Base-by-base conservation (phyloP, 768 basidiomycete species). In the Lentinula detonsa region DNA sequence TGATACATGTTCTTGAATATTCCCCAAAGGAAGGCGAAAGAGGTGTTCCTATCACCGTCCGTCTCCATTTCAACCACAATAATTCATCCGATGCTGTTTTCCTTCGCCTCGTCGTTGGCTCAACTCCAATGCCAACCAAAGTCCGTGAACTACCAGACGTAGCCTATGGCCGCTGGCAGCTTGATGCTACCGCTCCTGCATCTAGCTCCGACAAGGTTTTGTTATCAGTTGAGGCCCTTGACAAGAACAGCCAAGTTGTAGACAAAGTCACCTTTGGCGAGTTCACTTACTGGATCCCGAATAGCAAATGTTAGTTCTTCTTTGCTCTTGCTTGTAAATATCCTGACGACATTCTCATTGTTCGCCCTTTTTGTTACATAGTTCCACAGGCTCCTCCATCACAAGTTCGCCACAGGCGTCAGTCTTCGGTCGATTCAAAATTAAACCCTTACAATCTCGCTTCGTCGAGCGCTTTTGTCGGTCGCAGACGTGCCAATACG, bases 21-120 rank as follows among this genome's bases (percentile, higher is more conserved):
- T 74, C 81, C 11, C 88, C 89, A 8, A 71, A 77, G 18, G 81
- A 87, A 69, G 92, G 91, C 61, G 79, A 81, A 63, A 72, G 78
- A 21, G 87, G 86, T 60, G 79, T 83, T 0, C 83, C 81, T 54
- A 82, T 94, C 68, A 78, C 83, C 39, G 85, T 89, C 64, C 78
- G 81, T 65, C 81, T 87, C 59, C 81, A 83, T 65, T 86, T 88
- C 71, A 76, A 75, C 65, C 78, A 77, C 63, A 75, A 77, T 63
- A 75, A 13, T n/a, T 72, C 73, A 34, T 75, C 80, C 9, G 81
- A 83, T 59, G 71, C 78, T 5, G 79, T 89, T 40, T 85, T 80
- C 62, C 82, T 93, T 23, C 85, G 92, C 56, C 83, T 94, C 64
- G 84, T 93, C 65, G 78, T 94, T 64, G 91, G 87, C 34, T 71